Base-by-base conservation (phyloP, 2,329 filamentous ascomycete species). In the Cladosporium phlei region DNA sequence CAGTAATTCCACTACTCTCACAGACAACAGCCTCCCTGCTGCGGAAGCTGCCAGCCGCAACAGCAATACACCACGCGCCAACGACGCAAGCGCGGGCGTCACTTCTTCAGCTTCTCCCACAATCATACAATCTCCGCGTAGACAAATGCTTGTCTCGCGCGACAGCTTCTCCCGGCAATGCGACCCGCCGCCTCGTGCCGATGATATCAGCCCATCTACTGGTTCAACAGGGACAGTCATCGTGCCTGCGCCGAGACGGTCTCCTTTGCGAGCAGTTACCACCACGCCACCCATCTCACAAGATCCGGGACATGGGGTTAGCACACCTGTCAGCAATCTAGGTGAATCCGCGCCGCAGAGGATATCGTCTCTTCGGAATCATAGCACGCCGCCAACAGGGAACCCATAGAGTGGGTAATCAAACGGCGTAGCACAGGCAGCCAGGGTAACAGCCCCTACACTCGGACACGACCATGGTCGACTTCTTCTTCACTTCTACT, bases 131-230 rank as follows among this genome's bases (percentile, higher is more conserved):
- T 37, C 43, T n/a, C 29, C 35, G 16, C 34, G 43, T 22, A 33
- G 21, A 28, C 22, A 30, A n/a, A 7, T 34, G 21, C 33, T 38
- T 16, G 10, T 21, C 16, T 24, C 51, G 30, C 35, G 24, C 28
- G 33, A 34, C 11, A 45, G 24, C 30, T 45, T 45, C 19, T 45
- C 42, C 5, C 11, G 42, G 16, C 46, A 38, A 38, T 34, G 28
- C 28, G 47, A 43, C 16, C 47, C 52, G 5, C 57, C 60, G 9
- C 59, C 60, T 4, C 52, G 58, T 19, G 60, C 59, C 3, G 57
- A 60, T 32, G 60, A 61, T 32, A 57, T 62, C 30, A 59, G 52
- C 39, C 58, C 60, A n/a, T 52, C 50, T 9, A 42, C 44, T 29
- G 52, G 55, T 10, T 38, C 47, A 7, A 46, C 38, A 5, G 51